Base-by-base conservation (phyloP, 1,284 basidiomycete genomes). In the Cystobasidiaceae sp. region DNA sequence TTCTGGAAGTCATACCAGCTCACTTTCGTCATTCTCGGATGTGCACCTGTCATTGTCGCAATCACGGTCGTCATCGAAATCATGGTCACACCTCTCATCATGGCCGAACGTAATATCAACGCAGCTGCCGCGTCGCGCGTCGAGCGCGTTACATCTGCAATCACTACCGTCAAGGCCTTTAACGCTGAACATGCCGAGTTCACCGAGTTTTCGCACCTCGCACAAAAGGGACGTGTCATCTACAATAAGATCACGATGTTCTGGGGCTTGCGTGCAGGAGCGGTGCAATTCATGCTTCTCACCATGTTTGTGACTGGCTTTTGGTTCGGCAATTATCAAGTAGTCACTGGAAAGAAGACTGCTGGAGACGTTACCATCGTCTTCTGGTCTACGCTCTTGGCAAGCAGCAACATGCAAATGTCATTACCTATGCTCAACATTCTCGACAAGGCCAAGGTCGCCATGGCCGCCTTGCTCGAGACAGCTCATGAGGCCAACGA, bases 231-330 rank as follows among this genome's bases (percentile, higher is more conserved):
- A 32, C 78, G 82, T 19, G 68, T 69, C 1, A 79, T 81, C 7
- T 85, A 86, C 25, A 79, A 80, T 55, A 79, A 77, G 30, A 75
- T 77, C 15, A 84, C 86, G 58, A 75, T 81, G 19, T 81, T 93
- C 17, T 97, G 91, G 90, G 89, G 86, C 4, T 43, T 86, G 39
- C 85, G 86, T 7, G 79, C 83, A 2, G 88, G 85, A 27, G 67
- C 86, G 4, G 83, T 82, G 9, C 89, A 93, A 73, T 88, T 91
- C 75, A 80, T 89, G 52, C 84, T 87, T 69, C 87, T 94, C 80
- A 82, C 84, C 34, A 97, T 96, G 85, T 97, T 97, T 78, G 90
- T 97, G 9, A 88, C 93, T 73, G 93, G 89, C 1, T 97, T 97
- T 78, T 97, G 93, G 90, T 97, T 88, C 75, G 96, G 94, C 13